These are phyloP conservation scores for Cystofilobasidium macerans DNA, from an alignment of 768 basidiomycete genomes.

Conservation along the genomic window DNA sequence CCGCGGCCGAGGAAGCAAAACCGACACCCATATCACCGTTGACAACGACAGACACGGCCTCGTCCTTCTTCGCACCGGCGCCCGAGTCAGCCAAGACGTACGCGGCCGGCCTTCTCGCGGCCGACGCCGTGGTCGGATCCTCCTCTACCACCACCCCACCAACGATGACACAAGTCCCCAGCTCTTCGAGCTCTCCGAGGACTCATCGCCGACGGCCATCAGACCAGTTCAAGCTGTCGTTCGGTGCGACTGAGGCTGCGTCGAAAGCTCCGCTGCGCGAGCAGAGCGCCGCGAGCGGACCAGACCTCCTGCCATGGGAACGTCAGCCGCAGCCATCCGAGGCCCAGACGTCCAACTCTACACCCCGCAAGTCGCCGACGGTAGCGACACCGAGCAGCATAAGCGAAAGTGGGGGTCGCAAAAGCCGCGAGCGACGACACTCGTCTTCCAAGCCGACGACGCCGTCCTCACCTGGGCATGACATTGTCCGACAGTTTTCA, in stretches of 20 bases:
- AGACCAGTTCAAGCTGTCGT: not conserved
- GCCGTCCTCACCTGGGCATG: slow-evolving; percentile 10
- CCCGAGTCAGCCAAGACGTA: not conserved
- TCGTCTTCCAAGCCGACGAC: slow-evolving; percentile 2
- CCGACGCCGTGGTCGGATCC: not conserved
- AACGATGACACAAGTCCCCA: too few relatives aligned
- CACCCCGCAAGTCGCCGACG: slow-evolving; percentile 10
- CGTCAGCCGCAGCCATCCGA: not conserved
- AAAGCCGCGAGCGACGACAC: slow-evolving; percentile 2
- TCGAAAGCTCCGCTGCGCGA: not conserved
- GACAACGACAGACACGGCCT: not conserved
- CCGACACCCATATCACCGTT: not conserved
- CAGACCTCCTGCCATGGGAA: not conserved
- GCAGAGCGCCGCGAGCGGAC: not conserved
- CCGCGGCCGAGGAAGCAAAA: not conserved
- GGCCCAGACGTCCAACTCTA: not conserved
- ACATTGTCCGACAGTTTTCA: slow-evolving; percentile 18
- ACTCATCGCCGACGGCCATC: not conserved
- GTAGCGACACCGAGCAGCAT: slow-evolving; percentile 3
- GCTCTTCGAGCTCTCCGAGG: not conserved
- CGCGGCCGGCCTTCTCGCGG: not conserved
- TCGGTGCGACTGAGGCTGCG: not conserved
- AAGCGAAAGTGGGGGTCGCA: not conserved
- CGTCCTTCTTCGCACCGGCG: not conserved
- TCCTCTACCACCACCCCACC: too few relatives aligned